These are phyloP conservation scores for Citrus inodora DNA, from an alignment of 345 rosid genomes.

Conservation along the genomic window DNA sequence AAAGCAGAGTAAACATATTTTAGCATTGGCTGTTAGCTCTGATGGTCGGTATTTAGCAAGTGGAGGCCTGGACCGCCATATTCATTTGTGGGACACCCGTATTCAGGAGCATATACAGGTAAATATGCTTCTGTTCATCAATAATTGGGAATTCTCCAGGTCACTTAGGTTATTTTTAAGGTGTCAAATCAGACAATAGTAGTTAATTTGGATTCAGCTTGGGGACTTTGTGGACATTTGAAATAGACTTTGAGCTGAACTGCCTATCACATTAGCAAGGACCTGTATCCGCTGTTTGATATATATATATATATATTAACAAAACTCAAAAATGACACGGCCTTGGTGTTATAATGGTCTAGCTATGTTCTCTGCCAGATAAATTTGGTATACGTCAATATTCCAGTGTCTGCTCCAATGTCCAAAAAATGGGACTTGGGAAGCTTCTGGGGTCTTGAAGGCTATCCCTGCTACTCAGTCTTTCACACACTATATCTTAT, in stretches of 20 bases:
- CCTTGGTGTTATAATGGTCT: not conserved
- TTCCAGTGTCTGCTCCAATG: not conserved
- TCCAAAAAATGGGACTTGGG: not conserved
- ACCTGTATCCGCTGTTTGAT: not conserved
- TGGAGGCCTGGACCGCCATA: conserved; percentile 92
- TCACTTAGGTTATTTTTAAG: not conserved
- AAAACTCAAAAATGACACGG: not conserved
- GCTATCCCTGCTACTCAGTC: not conserved
- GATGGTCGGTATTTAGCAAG: conserved; percentile 94
- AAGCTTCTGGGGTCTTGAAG: not conserved
- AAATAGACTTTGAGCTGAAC: not conserved
- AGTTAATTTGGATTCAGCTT: not conserved
- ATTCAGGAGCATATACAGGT: conserved; percentile 86
- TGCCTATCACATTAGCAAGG: not conserved
- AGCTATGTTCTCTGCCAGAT: not conserved
- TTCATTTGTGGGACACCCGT: conserved; percentile 96
- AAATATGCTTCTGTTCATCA: not conserved
- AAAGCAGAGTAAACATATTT: conserved; percentile 71
- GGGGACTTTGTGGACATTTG: not conserved
- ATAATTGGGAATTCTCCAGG: not conserved
- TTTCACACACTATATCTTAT: not conserved
- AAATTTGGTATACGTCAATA: not conserved
- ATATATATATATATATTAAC: not conserved
- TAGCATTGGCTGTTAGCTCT: conserved; percentile 82
- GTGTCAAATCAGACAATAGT: not conserved